Evolutionary conservation across 257 asterid species (phyloP).

Genomic region (Mitragyna speciosa): DNA sequence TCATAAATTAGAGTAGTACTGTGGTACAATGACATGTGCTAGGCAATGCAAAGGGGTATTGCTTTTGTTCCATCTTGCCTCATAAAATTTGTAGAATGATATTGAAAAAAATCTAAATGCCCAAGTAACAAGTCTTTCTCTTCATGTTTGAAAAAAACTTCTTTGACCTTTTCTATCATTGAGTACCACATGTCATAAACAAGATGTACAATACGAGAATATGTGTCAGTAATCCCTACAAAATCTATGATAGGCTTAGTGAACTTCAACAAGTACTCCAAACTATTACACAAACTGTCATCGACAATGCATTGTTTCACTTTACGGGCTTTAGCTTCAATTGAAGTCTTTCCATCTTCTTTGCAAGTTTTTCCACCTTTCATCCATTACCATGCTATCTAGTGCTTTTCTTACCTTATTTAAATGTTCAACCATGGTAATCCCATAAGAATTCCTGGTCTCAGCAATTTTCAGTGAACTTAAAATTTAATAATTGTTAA

Average conservation of each 20-base stretch:
- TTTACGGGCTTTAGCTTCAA: neutral
- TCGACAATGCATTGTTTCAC: neutral
- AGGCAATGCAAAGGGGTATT: too few relatives aligned
- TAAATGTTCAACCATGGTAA: neutral
- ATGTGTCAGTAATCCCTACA: neutral
- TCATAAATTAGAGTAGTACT: too few relatives aligned
- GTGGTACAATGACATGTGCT: too few relatives aligned
- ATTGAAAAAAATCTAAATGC: too few relatives aligned
- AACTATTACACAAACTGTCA: neutral
- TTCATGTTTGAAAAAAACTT: neutral
- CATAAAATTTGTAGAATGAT: too few relatives aligned
- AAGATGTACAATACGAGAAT: neutral
- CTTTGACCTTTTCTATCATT: neutral
- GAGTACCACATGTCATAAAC: conserved; percentile 6
- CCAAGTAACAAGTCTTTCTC: too few relatives aligned
- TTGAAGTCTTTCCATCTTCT: neutral
- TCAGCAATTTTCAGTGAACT: too few relatives aligned
- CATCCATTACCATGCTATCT: neutral
- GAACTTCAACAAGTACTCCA: neutral
- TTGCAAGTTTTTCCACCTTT: neutral
- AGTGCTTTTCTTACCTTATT: neutral
- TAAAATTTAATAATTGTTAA: too few relatives aligned
- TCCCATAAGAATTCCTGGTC: too few relatives aligned
- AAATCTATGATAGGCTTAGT: neutral
- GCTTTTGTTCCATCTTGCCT: too few relatives aligned